These are phyloP conservation scores for Pseudozyma thailandica DNA, from an alignment of 1,284 basidiomycete species.

Conservation along the genomic window DNA sequence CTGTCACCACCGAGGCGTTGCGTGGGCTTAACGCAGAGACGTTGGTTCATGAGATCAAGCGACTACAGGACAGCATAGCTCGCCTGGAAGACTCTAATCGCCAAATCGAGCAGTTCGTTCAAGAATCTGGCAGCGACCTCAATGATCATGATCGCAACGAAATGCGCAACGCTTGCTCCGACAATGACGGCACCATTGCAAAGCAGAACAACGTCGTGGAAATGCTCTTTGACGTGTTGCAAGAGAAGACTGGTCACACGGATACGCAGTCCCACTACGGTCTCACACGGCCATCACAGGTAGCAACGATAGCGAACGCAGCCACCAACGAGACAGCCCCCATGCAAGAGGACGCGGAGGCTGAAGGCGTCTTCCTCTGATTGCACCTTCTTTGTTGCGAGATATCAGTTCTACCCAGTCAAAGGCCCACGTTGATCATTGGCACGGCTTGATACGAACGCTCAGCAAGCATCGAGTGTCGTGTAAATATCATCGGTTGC, in stretches of 20 bases:
- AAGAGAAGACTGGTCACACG: slow-evolving; percentile 27
- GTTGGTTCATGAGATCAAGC: slow-evolving; percentile 42
- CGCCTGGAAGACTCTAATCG: slow-evolving; percentile 36
- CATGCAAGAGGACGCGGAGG: slow-evolving; percentile 30
- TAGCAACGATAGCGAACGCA: neutral
- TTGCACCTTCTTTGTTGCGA: neutral
- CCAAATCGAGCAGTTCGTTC: slow-evolving; percentile 43
- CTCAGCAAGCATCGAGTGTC: neutral
- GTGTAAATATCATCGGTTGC: too few species aligned
- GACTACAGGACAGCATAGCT: slow-evolving; percentile 35
- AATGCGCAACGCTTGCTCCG: slow-evolving; percentile 39
- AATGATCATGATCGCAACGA: slow-evolving; percentile 26
- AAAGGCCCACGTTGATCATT: too few species aligned
- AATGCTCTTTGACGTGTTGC: slow-evolving; percentile 30
- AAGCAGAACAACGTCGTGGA: slow-evolving; percentile 39
- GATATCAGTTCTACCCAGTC: too few species aligned
- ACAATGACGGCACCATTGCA: slow-evolving; percentile 39
- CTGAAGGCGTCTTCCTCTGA: slow-evolving; percentile 36
- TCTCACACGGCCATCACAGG: slow-evolving; percentile 15
- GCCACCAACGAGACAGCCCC: slow-evolving; percentile 4
- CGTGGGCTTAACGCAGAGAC: slow-evolving; percentile 41
- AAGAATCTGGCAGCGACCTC: slow-evolving; percentile 24
- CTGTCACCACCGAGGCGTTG: slow-evolving; percentile 33
- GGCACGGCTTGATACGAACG: too few species aligned
- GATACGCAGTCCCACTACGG: slow-evolving; percentile 29